phyloP scores from a whole-genome alignment of 2,329 filamentous ascomycete species.

The Dryadomyces quercus-mongolicae region DNA sequence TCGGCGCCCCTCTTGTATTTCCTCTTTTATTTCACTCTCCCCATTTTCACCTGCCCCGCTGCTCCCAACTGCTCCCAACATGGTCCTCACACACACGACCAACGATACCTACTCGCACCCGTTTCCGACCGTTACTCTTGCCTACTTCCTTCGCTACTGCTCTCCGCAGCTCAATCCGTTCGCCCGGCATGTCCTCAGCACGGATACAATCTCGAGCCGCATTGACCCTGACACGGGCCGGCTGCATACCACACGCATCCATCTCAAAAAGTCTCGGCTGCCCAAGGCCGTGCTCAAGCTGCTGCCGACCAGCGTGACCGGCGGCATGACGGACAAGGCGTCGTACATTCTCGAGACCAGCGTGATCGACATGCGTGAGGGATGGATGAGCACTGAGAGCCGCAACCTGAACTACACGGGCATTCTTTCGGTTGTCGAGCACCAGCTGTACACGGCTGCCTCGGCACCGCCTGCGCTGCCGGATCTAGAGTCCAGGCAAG shows the following conservation, averaged over 20 bases:
- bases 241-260: conserved; percentile 66
- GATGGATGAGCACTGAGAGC: conserved; percentile 74
- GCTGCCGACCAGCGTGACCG: conserved; percentile 56
- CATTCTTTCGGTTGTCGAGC: conserved; percentile 66
- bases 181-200: conserved; percentile 68
- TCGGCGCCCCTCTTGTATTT: background rate
- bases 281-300: conserved; percentile 65
- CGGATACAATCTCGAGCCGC: conserved; percentile 65
- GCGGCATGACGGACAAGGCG: conserved; percentile 54
- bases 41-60: conserved; percentile 6
- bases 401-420: conserved; percentile 74
- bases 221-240: conserved; percentile 64
- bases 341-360: conserved; percentile 73
- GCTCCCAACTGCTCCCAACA: conserved; percentile 16
- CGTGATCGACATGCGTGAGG: conserved; percentile 65
- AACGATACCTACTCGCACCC: conserved; percentile 68
- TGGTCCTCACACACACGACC: conserved; percentile 53
- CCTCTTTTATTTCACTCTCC: background rate
- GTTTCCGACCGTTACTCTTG: conserved; percentile 74
- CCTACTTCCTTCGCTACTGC: conserved; percentile 82
- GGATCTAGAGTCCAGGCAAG: background rate
- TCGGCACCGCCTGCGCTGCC: background rate
- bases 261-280: conserved; percentile 70
- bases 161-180: conserved; percentile 62
- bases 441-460: conserved; percentile 51